Conservation (phyloP, 164 flowering plant species). For the Vitis cinerea region DNA sequence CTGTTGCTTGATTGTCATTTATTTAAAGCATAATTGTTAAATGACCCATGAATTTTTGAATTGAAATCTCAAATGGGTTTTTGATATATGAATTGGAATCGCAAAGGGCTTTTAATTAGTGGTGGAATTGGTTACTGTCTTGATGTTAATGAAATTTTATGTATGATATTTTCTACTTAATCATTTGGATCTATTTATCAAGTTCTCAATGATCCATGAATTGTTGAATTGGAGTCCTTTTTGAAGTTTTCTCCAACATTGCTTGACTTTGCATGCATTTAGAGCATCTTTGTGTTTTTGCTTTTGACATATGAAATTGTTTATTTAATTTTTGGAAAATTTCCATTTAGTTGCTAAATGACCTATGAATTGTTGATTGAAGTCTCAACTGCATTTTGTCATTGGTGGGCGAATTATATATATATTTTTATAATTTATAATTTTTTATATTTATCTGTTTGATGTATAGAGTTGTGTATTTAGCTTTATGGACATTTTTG, state of each 20-base stretch:
- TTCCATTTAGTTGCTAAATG: background rate
- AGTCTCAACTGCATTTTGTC: background rate
- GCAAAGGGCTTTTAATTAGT: no score
- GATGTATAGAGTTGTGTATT: no score
- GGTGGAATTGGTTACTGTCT: background rate
- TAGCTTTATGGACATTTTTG: no score
- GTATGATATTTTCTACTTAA: no score
- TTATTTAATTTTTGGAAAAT: background rate
- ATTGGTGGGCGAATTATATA: no score
- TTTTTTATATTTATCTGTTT: no score
- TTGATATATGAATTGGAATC: background rate
- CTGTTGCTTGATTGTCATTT: background rate
- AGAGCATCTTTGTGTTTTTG: background rate
- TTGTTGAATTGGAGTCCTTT: no score
- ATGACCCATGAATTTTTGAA: background rate
- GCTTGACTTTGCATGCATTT: background rate
- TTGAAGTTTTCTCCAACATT: no score
- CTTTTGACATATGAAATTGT: background rate
- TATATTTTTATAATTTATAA: no score
- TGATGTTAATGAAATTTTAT: background rate
- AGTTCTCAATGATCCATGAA: no score
- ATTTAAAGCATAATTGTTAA: background rate
- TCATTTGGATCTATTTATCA: no score
- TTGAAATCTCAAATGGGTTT: background rate
- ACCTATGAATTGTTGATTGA: background rate